Evolutionary conservation across 192 early-diverging fungal genomes (phyloP).

Genomic region (Diversispora epigaea): DNA sequence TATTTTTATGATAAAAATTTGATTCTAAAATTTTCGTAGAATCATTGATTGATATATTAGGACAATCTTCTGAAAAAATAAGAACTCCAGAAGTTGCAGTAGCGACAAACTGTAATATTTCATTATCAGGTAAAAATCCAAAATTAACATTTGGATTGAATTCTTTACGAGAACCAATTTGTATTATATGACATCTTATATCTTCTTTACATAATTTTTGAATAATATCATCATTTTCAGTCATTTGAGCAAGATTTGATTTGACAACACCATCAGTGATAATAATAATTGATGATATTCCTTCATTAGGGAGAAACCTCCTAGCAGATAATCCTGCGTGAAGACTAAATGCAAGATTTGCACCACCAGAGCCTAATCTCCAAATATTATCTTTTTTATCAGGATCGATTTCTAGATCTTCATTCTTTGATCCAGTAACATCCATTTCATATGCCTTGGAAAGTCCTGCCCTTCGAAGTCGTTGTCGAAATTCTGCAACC

Average conservation of each 20-base stretch:
- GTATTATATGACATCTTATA: constrained; percentile 67
- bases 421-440: constrained; percentile 36
- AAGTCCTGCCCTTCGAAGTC: constrained; percentile 41
- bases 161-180: constrained; percentile 65
- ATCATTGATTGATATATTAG: constrained; percentile 30
- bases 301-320: constrained; percentile 45
- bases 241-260: constrained; percentile 60
- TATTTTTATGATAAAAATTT: constrained; percentile 53
- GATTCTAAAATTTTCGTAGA: not conserved
- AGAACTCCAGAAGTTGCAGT: constrained; percentile 67
- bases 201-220: constrained; percentile 62
- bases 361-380: constrained; percentile 58
- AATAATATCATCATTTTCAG: constrained; percentile 50
- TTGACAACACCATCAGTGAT: constrained; percentile 77
- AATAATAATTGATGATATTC: constrained; percentile 53
- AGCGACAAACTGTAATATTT: constrained; percentile 68
- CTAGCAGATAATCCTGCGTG: constrained; percentile 58
- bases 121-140: constrained; percentile 76
- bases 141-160: constrained; percentile 70
- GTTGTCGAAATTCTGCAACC: constrained; percentile 47
- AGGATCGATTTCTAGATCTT: constrained; percentile 39
- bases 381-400: constrained; percentile 49
- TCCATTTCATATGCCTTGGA: constrained; percentile 49
- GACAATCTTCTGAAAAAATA: constrained; percentile 69
- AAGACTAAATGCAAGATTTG: constrained; percentile 55